A percentile compares a stretch with the other conserved stretches of the same genome.
Evolutionary conservation across 129 eudicot genomes (phyloP).

Genomic region (Centaurea solstitialis): DNA sequence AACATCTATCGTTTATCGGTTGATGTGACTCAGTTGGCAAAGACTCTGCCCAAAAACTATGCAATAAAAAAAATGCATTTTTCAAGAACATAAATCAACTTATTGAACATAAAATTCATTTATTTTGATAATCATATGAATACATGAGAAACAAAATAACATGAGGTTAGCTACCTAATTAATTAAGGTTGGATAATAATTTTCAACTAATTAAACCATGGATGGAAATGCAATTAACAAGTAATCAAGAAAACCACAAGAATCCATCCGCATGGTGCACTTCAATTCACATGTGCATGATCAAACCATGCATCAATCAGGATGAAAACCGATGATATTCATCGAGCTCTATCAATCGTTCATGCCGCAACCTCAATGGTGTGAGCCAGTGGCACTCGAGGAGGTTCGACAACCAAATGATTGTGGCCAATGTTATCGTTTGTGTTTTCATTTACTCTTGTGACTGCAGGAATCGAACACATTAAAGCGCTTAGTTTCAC

Average conservation of each 20-base stretch:
- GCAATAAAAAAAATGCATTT: not conserved
- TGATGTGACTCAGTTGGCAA: no score
- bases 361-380: slow-evolving; percentile 35
- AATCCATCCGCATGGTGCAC: slow-evolving; percentile 6
- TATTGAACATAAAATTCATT: slow-evolving; percentile 28
- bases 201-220: slow-evolving; percentile 19
- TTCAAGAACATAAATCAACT: not conserved
- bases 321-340: not conserved
- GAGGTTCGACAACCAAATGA: slow-evolving; percentile 22
- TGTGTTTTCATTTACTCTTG: slow-evolving; percentile 21
- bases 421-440: not conserved
- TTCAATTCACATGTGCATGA: slow-evolving; percentile 20
- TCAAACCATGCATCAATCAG: not conserved
- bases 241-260: slow-evolving; percentile 18
- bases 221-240: not conserved
- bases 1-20: not conserved
- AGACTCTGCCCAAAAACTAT: no score
- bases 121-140: slow-evolving; percentile 18
- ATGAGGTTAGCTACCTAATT: slow-evolving; percentile 27
- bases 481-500: slow-evolving; percentile 48
- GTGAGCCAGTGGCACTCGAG: slow-evolving; percentile 13
- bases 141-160: slow-evolving; percentile 32
- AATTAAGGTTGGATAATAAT: slow-evolving; percentile 18
- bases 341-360: not conserved
- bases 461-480: slow-evolving; percentile 32